Evolutionary conservation across 2,329 filamentous ascomycete genomes (phyloP), one percentile per base, ranked within the genome.

Genomic region (Ramularia collo-cygni): DNA sequence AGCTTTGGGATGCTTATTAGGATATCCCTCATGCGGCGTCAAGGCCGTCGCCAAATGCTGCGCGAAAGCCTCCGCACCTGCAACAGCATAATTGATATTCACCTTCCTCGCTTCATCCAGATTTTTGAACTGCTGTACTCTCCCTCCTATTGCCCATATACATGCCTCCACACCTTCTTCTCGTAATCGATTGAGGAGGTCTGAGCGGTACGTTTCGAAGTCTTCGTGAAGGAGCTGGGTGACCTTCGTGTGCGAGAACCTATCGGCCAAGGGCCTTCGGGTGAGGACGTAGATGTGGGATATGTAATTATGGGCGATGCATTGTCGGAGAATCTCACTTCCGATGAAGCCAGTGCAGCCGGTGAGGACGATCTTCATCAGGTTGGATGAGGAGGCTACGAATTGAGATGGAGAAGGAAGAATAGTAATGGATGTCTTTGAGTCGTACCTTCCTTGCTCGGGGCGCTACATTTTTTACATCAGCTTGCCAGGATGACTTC

Each of bases 341-440:
- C 77, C 77, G 40, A 78, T 67, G 51, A 70, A 69, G 47, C 77
- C 77, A n/a, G 75, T 81, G 15, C 65, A 64, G 34, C 77, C 77
- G 5, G 72, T 68, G 26, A 81, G 62, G 43, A 81, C 70, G 51
- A 80, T 63, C 54, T 79, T 78, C 76, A 80, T 79, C 15, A 14
- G 28, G n/a, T 17, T 10, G 31, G 15, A 19, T 7, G 28, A 30
- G 13, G 12, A 14, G 17, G 29, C 26, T n/a, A n/a, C n/a, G n/a
- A n/a, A n/a, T n/a, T n/a, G n/a, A n/a, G n/a, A n/a, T n/a, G n/a
- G n/a, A n/a, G n/a, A n/a, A n/a, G n/a, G n/a, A n/a, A n/a, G n/a
- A n/a, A n/a, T n/a, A n/a, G n/a, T n/a, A n/a, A n/a, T n/a, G n/a
- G n/a, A n/a, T n/a, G n/a, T n/a, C n/a, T n/a, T n/a, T n/a, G n/a